These are phyloP conservation scores for Cryptococcus wingfieldii DNA, from an alignment of 1,284 basidiomycete species.

Conservation along the genomic window DNA sequence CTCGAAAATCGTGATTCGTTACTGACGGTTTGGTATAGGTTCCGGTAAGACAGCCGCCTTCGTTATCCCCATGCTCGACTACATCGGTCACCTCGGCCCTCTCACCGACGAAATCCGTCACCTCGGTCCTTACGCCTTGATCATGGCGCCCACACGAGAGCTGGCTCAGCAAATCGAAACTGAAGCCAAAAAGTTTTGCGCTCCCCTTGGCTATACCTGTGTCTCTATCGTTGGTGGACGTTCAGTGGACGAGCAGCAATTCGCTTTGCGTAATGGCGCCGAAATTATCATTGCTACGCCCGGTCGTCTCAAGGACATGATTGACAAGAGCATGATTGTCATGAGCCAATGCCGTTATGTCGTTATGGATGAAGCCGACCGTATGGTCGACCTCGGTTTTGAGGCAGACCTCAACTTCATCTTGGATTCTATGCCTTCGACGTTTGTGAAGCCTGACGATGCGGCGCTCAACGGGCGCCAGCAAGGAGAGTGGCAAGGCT, in stretches of 20 bases:
- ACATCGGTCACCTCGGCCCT: conserved; percentile 78
- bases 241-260: conserved; percentile 93
- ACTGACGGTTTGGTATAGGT: conserved; percentile 53
- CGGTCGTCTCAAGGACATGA: conserved; percentile 93
- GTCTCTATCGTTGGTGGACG: conserved; percentile 97
- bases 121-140: conserved; percentile 87
- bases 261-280: conserved; percentile 88
- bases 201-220: conserved; percentile 79
- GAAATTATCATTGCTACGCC: conserved; percentile 99
- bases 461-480: conserved; percentile 59
- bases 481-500: conserved; percentile 56
- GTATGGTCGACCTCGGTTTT: conserved; percentile 97
- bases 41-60: conserved; percentile 99
- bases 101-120: conserved; percentile 88
- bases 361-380: conserved; percentile 98
- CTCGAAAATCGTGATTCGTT: background rate
- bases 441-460: conserved; percentile 78
- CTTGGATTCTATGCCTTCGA: conserved; percentile 81
- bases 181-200: conserved; percentile 86
- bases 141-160: conserved; percentile 94
- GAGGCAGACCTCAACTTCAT: conserved; percentile 93
- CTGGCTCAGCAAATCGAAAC: conserved; percentile 94
- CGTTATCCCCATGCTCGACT: conserved; percentile 94
- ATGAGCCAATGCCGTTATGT: conserved; percentile 95
- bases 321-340: conserved; percentile 91